Base-by-base conservation (phyloP, 371 early-diverging fungal genomes). In the Mortierella sp. region DNA sequence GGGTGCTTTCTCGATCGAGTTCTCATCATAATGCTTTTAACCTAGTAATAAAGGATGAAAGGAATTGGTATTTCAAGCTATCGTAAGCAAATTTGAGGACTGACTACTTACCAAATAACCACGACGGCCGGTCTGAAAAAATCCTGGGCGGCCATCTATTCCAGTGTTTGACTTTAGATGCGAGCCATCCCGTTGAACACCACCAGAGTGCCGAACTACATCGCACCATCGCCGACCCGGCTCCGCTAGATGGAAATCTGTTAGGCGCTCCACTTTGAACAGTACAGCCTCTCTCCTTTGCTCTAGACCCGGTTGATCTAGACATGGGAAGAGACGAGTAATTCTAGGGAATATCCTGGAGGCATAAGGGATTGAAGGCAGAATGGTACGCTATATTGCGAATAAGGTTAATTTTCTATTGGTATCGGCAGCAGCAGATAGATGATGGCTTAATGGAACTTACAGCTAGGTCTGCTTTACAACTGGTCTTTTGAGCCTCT, bases 401-500 rank as follows among this genome's bases (percentile, higher is more conserved):
- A 1, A 19, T 49, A 19, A 19, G 13, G 8, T 40, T 31, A 5
- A 40, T 42, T 55, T 34, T 28, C 1, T 23, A 4, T n/a, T 26
- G 17, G 13, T 29, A 31, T 37, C 6, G 40, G 6, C 40, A 9
- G 6, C 40, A 37, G 19, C 19, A 23, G 10, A 1, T 37, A 34
- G 23, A 56, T 62, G 22, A 40, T 51, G 10, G 9, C 9, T 17
- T n/a, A n/a, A n/a, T 4, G 1, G 45, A 22, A 56, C 70, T 42
- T 75, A 76, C 77, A 4, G 77, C 77, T 17, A 77, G 65, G 22
- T 77, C 77, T 0, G 66, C 77, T 55, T 77, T 77, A 42, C 65
- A 72, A 37, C 61, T 67, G 26, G 72, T 71, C 61, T 61, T 67
- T 58, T 79, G 76, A 10, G 89, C 89, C 45, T 86, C 86, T 3